Conservation (phyloP, 2,329 filamentous ascomycete species). For the Monosporascus ibericus region DNA sequence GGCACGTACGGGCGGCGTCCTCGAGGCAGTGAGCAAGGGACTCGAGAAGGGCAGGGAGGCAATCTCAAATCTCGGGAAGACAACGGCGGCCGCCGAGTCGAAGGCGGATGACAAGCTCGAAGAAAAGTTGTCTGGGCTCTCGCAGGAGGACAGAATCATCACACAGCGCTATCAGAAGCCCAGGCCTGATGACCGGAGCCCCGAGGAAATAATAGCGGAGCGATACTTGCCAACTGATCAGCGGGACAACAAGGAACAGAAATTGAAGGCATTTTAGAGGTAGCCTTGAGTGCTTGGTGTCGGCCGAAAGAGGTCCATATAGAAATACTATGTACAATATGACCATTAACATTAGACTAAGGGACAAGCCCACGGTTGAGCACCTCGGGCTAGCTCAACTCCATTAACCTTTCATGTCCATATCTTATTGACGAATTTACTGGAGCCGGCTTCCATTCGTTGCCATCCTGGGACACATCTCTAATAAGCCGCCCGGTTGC, state of each 20-base stretch:
- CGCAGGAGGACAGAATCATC: conserved; percentile 47
- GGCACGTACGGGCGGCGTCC: conserved; percentile 19
- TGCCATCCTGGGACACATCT: too few relatives aligned
- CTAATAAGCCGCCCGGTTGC: too few relatives aligned
- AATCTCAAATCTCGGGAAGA: conserved; percentile 23
- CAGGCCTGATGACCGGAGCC: conserved; percentile 33
- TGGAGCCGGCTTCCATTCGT: too few relatives aligned
- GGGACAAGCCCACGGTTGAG: background rate
- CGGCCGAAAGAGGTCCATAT: background rate
- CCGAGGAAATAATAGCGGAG: conserved; percentile 28
- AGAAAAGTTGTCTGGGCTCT: conserved; percentile 31
- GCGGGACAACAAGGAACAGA: conserved; percentile 30
- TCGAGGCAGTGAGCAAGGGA: conserved; percentile 33
- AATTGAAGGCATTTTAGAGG: conserved; percentile 30
- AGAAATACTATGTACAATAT: background rate
- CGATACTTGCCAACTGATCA: conserved; percentile 24
- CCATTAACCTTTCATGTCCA: background rate
- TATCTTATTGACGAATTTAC: background rate
- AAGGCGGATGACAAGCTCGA: conserved; percentile 25
- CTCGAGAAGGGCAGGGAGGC: conserved; percentile 36
- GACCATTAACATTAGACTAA: background rate
- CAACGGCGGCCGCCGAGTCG: conserved; percentile 29
- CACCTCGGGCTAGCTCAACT: background rate
- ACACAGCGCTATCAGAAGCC: conserved; percentile 43
- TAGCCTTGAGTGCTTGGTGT: background rate